These are phyloP conservation scores for Pseudisothecium myosuroides DNA, from an alignment of 225 moss, liverwort and hornwort species.

Conservation along the genomic window DNA sequence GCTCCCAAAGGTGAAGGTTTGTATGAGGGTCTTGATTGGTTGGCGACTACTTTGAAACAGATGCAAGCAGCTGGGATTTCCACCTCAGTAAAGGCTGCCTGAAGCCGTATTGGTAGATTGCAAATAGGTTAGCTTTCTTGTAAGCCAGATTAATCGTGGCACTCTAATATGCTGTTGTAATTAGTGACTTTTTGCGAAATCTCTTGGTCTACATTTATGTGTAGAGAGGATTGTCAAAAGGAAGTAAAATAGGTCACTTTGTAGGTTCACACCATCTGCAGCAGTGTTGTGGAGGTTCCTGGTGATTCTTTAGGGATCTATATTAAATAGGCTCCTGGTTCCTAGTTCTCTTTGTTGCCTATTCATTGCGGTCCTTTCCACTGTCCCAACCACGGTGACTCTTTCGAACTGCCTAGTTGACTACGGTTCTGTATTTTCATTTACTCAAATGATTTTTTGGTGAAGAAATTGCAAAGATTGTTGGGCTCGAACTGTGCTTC, in stretches of 20 bases:
- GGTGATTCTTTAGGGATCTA: neutral
- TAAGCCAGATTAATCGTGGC: neutral
- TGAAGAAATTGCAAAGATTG: neutral
- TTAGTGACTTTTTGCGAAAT: neutral
- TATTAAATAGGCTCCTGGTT: neutral
- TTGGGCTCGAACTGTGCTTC: neutral
- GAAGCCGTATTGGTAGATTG: neutral
- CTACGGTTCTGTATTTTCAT: neutral
- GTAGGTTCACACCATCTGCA: neutral
- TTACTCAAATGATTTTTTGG: neutral
- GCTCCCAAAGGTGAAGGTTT: constrained; percentile 87
- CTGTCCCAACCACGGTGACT: neutral
- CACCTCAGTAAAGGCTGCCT: constrained; percentile 59
- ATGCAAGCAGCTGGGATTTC: constrained; percentile 86
- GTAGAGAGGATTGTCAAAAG: neutral
- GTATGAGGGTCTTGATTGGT: constrained; percentile 87
- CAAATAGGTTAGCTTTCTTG: neutral
- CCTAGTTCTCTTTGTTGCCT: neutral
- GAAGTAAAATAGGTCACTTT: neutral
- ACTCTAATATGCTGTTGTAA: neutral
- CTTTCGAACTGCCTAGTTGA: constrained; percentile 1
- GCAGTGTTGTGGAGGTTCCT: neutral
- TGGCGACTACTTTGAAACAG: constrained; percentile 72
- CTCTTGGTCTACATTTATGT: constrained; percentile 2
- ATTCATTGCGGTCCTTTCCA: constrained; percentile 4